Base-by-base conservation (phyloP, 2,329 filamentous ascomycete species). In the Xylariaceae sp. region DNA sequence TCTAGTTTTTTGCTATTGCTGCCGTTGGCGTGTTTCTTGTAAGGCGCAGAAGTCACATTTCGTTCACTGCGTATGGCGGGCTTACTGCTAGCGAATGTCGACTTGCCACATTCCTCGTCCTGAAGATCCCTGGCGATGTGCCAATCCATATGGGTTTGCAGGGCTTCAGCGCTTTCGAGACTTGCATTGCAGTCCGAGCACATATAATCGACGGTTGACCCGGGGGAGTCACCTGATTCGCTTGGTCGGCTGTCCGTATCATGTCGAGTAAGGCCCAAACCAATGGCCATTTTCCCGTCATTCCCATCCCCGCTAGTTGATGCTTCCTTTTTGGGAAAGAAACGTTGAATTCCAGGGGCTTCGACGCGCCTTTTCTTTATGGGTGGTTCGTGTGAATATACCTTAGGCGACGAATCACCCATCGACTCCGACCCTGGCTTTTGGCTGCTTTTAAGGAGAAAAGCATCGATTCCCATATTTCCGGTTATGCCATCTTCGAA, bases 111-210 rank as follows among this genome's bases (percentile, higher is more conserved):
- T 72, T 87, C 78, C 53, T 77, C 71, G 2, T 84, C 80, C 60
- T 92, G 86, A 29, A 99, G 77, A 63, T 92, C 88, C 72, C 88
- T 89, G 43, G 94, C 94, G 72, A 96, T 87, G 72, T 99, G 94
- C 86, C 92, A 97, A 70, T 99, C 94, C 50, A 86, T 78, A 69
- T 99, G 94, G 71, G 88, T 92, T 60, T 85, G 80, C 44, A 84
- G 67, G 62, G 80, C 79, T 52, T 86, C 81, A 22, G 74, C 67
- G 37, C 77, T 74, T 12, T 78, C 75, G 32, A 94, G 74, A n/a
- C 69, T 67, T 63, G 80, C 77, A 55, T 80, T 77, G 70, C 91
- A 96, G 58, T 83, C 82, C 47, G 75, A 67, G 69, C 90, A 95
- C 39, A 70, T 63, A 63, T 76, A 72, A 41, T 72, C 65, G 36